Evolutionary conservation across 768 basidiomycete species (phyloP), one percentile per base, ranked within the genome.

Genomic region (Leccinellum rugosiceps): DNA sequence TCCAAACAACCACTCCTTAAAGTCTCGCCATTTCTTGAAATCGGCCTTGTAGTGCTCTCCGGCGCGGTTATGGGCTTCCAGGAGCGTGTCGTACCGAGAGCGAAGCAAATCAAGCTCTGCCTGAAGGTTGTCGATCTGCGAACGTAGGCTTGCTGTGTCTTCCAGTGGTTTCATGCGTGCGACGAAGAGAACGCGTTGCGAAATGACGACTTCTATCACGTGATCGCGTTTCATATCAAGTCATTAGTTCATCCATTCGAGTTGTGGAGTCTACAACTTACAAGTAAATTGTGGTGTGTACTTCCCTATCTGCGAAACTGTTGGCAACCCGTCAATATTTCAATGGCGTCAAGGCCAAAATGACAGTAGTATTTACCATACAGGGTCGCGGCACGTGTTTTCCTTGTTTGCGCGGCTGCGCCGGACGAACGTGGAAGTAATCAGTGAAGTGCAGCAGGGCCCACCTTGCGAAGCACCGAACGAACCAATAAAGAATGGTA

Each of bases 11-110:
- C 77, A 83, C 28, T 68, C 59, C 51, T 77, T 78, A 62, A 81
- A 75, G 15, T 63, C 64, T 44, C 70, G 70, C 82, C 83, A 87
- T 56, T 76, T 80, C 66, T 78, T 78, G 69, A 78, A 84, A 65
- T 87, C 81, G 19, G 59, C 57, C 58, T 79, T 77, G 68, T 83
- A 83, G 19, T 77, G 78, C 21, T 68, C 73, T 11, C 76, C 76
- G 13, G 78, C 78, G 1, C 79, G 76, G 51, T 77, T 74, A 53
- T 79, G 78, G 28, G 75, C 72, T 38, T 73, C 71, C 6, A 70
- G 58, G 1, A 88, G 71, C 1, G 72, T 74, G 41, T 83, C 80
- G 55, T 81, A 83, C 13, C 75, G 75, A 32, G 52, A 62, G 54
- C 77, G 63, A 3, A 83, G 68, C 9, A 74, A 63, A 1, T 68